Percentiles rank a stretch among this genome's conserved stretches.
These are phyloP conservation scores for Cornus suecica DNA, from an alignment of 148 eudicot genomes.

Conservation along the genomic window DNA sequence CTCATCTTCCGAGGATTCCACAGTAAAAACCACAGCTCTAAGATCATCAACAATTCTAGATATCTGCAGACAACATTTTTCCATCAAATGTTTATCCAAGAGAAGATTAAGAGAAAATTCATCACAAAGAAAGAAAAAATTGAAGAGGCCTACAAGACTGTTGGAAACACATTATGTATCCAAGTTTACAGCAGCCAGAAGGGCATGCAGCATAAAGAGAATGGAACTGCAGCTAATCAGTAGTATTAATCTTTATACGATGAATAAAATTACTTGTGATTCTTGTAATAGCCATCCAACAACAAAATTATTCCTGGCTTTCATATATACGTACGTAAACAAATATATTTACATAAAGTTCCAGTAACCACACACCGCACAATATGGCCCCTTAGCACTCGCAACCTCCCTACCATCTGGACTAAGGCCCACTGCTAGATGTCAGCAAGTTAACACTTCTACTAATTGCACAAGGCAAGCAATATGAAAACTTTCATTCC, in stretches of 20 bases:
- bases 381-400: no score
- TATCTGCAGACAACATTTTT: constrained; percentile 30
- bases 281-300: neutral
- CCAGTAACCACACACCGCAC: no score
- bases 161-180: neutral
- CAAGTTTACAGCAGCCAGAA: neutral
- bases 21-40: constrained; percentile 22
- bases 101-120: neutral
- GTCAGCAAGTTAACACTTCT: no score
- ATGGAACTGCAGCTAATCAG: neutral
- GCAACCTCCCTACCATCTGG: no score
- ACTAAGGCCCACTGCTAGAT: neutral
- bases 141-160: neutral
- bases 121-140: neutral
- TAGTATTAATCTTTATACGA: neutral
- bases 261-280: no score
- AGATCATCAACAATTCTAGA: constrained; percentile 31
- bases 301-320: neutral
- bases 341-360: no score
- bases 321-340: neutral
- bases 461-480: neutral
- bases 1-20: constrained; percentile 43
- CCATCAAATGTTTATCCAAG: neutral
- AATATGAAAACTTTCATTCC: neutral
- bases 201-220: neutral